Percentiles rank a stretch among this genome's conserved stretches.
Conservation (phyloP, 345 rosid genomes). For the Eutrema japonicum region DNA sequence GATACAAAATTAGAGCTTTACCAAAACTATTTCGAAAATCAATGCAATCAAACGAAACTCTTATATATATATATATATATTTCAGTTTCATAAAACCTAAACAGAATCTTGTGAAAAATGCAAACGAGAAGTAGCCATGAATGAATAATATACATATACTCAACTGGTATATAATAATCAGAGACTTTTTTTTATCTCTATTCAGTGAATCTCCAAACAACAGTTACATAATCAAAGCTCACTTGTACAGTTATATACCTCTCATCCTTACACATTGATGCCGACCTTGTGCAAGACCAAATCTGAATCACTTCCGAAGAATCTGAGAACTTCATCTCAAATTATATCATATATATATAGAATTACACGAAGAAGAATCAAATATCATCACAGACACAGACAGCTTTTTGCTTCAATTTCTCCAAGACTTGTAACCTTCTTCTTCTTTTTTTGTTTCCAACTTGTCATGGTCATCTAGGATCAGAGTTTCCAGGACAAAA, state of each 20-base stretch:
- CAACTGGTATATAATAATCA: neutral
- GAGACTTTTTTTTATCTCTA: neutral
- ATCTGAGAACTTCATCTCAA: slow-evolving; percentile 32
- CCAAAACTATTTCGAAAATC: too few species aligned
- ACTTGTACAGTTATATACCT: slow-evolving; percentile 40
- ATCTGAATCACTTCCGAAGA: slow-evolving; percentile 30
- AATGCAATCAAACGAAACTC: too few species aligned
- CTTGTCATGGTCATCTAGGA: slow-evolving; percentile 14
- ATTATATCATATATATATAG: slow-evolving; percentile 14
- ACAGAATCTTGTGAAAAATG: too few species aligned
- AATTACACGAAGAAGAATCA: slow-evolving; percentile 34
- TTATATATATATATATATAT: too few species aligned
- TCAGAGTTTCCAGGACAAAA: slow-evolving; percentile 20
- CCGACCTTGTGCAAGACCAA: slow-evolving; percentile 22
- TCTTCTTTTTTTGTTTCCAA: neutral
- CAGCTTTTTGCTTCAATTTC: slow-evolving; percentile 27
- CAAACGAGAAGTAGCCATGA: neutral
- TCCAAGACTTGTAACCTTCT: neutral
- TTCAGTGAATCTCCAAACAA: slow-evolving; percentile 10
- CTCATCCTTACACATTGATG: slow-evolving; percentile 36
- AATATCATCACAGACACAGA: slow-evolving; percentile 1
- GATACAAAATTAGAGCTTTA: too few species aligned
- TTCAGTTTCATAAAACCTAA: too few species aligned
- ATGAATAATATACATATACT: slow-evolving; percentile 10
- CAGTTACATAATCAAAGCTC: slow-evolving; percentile 34